phyloP scores from a whole-genome alignment of 1,284 basidiomycete species.

The Sporisorium graminicola region DNA sequence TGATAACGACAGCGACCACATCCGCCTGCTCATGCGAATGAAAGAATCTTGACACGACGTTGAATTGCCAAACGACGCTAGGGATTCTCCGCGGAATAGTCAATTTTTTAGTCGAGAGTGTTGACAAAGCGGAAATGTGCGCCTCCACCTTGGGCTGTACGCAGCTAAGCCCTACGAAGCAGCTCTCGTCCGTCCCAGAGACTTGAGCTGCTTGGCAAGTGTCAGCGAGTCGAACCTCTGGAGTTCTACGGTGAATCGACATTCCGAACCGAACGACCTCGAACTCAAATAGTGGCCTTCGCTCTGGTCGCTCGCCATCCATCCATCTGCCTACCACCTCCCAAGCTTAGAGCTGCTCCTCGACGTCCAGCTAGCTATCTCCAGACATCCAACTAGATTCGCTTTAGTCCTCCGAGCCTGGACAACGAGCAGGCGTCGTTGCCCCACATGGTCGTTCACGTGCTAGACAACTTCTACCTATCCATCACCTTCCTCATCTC shows the following conservation, averaged over 20 bases:
- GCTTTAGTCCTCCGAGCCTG: neutral
- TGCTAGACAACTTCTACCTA: constrained; percentile 78
- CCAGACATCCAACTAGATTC: neutral
- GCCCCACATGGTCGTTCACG: constrained; percentile 43
- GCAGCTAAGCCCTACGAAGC: too few relatives aligned
- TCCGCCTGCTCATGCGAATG: neutral
- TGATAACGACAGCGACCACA: neutral
- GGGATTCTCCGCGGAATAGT: constrained; percentile 14
- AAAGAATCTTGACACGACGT: neutral
- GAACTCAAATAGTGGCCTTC: constrained; percentile 1
- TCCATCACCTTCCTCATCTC: constrained; percentile 79
- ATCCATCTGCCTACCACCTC: neutral
- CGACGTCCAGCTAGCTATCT: too few relatives aligned
- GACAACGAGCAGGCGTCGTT: neutral
- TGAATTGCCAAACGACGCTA: too few relatives aligned
- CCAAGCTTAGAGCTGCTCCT: too few relatives aligned
- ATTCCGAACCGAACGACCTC: neutral
- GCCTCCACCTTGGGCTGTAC: constrained; percentile 13
- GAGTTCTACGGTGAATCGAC: constrained; percentile 10
- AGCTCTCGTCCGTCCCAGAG: too few relatives aligned
- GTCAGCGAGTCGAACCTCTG: neutral
- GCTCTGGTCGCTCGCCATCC: neutral
- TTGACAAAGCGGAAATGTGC: constrained; percentile 9
- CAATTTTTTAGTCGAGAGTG: neutral
- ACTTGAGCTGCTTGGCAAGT: neutral